Conservation (phyloP, 2,329 filamentous ascomycete species). For the Botrytis hyacinthi region DNA sequence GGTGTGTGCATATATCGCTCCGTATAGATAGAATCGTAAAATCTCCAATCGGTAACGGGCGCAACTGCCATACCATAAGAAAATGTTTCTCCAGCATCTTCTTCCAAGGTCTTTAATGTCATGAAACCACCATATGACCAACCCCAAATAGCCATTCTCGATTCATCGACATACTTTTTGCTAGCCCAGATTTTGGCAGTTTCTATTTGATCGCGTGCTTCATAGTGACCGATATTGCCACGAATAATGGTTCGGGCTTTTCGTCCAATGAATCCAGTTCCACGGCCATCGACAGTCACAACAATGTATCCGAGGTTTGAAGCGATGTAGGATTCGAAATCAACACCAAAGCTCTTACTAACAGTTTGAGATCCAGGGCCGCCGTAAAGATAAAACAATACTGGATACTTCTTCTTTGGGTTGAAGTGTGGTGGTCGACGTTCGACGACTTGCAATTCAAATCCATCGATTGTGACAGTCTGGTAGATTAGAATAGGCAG, state of each 20-base stretch:
- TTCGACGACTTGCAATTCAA: constrained; percentile 72
- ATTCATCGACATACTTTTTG: constrained; percentile 78
- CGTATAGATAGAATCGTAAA: constrained; percentile 92
- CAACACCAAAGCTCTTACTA: constrained; percentile 72
- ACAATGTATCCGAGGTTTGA: constrained; percentile 87
- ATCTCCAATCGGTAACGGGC: constrained; percentile 97
- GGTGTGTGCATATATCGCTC: constrained; percentile 98
- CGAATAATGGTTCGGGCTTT: constrained; percentile 78
- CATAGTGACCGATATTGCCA: constrained; percentile 78
- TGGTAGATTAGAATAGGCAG: constrained; percentile 81
- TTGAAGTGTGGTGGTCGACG: constrained; percentile 88
- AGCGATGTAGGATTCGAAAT: constrained; percentile 89
- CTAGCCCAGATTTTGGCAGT: constrained; percentile 80
- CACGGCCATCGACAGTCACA: constrained; percentile 89
- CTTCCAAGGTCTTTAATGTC: constrained; percentile 90
- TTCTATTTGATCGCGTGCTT: constrained; percentile 87
- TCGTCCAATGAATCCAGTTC: constrained; percentile 87
- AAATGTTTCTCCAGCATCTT: constrained; percentile 85
- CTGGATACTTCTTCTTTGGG: constrained; percentile 79
- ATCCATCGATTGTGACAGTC: constrained; percentile 79
- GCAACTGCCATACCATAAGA: constrained; percentile 97
- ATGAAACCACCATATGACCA: constrained; percentile 98
- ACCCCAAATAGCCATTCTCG: constrained; percentile 90
- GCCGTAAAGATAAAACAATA: constrained; percentile 92
- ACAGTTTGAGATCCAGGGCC: constrained; percentile 93